Evolutionary conservation across 2,329 filamentous ascomycete genomes (phyloP), one percentile per base, ranked within the genome.

Genomic region (Colletotrichum orchidophilum): DNA sequence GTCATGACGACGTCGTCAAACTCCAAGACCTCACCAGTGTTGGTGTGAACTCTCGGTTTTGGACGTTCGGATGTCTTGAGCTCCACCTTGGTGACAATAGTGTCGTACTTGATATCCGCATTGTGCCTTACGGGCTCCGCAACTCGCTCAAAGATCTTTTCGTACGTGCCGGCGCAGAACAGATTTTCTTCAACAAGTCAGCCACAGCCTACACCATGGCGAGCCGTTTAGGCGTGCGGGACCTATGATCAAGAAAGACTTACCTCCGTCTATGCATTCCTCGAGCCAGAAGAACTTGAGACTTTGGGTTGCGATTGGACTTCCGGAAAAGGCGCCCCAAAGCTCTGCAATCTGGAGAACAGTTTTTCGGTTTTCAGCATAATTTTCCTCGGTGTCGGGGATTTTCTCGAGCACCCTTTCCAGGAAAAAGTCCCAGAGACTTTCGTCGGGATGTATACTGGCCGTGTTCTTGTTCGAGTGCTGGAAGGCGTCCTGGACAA

Each of bases 211-310:
- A 31, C 24, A 12, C 18, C 26, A 61, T 24, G 42, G 42, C 57
- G 53, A 21, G 8, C 27, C 62, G 31, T 4, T 15, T 21, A 7
- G 27, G 67, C n/a, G 24, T 61, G 7, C 21, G 42, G 21, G 49
- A 7, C 27, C 27, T 4, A n/a, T 6, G 6, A 21, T 35, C 83
- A 83, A 1, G 82, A 78, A 70, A 83, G 83, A 75, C 83, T 75
- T 77, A 89, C 89, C 88, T 55, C 92, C 92, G 77, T 94, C 92
- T 63, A 94, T 91, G 74, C 91, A 93, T 79, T 94, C 92, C 77
- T 95, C 93, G 5, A 95, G 78, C 91, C 92, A 94, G 78, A 94
- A 93, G 81, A 90, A 94, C 81, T 91, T 93, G 35, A 94, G 82
- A 75, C 91, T 94, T 78, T 95, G 93, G 29, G 77, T 86, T 63